phyloP scores from a whole-genome alignment of 129 eudicot genomes.

The Helichrysum umbraculigerum region DNA sequence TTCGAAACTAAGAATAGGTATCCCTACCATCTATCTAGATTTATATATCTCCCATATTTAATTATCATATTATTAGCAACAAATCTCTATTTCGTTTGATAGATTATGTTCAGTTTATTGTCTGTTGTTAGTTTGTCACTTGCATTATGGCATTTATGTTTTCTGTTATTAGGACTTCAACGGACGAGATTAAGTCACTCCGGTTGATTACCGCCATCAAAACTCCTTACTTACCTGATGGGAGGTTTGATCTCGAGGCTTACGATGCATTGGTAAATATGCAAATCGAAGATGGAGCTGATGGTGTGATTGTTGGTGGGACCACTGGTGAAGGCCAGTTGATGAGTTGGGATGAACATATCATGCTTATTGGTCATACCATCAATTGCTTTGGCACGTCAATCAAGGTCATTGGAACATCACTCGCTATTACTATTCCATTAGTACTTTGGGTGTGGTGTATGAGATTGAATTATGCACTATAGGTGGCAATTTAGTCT shows the following conservation, averaged over 20 bases:
- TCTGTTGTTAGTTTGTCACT: not conserved
- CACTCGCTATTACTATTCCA: not conserved
- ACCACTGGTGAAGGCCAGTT: slow-evolving; percentile 73
- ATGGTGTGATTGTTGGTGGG: slow-evolving; percentile 65
- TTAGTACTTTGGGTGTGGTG: not conserved
- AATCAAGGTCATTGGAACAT: slow-evolving; percentile 41
- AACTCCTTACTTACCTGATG: slow-evolving; percentile 73
- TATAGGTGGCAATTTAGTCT: not conserved
- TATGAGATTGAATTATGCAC: not conserved
- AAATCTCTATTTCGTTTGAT: not conserved
- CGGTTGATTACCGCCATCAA: slow-evolving; percentile 62
- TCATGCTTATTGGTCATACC: slow-evolving; percentile 73
- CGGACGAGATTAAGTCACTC: slow-evolving; percentile 55
- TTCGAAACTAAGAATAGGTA: slow-evolving; percentile 75
- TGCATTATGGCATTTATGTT: not conserved
- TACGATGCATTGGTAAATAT: slow-evolving; percentile 63
- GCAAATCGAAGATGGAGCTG: slow-evolving; percentile 63
- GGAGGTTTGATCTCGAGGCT: slow-evolving; percentile 68
- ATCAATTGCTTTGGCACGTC: slow-evolving; percentile 65
- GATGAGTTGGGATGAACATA: slow-evolving; percentile 81
- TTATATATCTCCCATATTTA: not conserved
- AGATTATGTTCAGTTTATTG: not conserved
- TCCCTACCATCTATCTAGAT: not conserved
- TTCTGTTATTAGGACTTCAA: slow-evolving; percentile 47
- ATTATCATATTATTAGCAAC: not conserved